Evolutionary conservation across 768 basidiomycete species (phyloP).

Genomic region (Tylopilus subfusipes): DNA sequence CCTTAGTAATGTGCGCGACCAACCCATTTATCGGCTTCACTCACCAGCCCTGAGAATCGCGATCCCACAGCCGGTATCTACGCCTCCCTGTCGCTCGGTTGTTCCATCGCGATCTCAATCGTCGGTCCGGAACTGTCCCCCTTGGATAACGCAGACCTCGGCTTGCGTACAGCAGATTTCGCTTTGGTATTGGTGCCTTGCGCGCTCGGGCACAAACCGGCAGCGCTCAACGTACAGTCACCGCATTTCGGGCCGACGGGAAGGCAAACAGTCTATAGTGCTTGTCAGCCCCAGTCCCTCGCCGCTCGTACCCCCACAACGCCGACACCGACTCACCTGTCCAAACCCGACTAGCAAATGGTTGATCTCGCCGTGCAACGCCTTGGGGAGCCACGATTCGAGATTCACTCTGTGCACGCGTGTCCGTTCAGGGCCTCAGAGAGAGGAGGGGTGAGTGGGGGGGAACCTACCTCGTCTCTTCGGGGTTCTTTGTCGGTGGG

Average conservation of each 20-base stretch:
- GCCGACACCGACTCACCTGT: slow-evolving; percentile 57
- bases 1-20: background rate
- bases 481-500: slow-evolving; percentile 77
- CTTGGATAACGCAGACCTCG: background rate
- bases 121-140: slow-evolving; percentile 30
- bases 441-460: background rate
- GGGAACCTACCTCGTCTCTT: slow-evolving; percentile 71
- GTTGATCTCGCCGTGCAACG: slow-evolving; percentile 73
- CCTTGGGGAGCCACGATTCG: slow-evolving; percentile 79
- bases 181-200: slow-evolving; percentile 25
- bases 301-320: background rate
- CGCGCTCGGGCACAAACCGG: slow-evolving; percentile 67
- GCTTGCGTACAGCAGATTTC: slow-evolving; percentile 10
- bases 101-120: slow-evolving; percentile 35
- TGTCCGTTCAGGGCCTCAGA: background rate
- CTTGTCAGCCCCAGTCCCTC: background rate
- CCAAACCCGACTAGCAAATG: slow-evolving; percentile 82
- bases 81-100: background rate
- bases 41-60: background rate
- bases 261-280: slow-evolving; percentile 56
- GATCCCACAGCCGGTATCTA: background rate
- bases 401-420: slow-evolving; percentile 54
- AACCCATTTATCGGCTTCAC: background rate
- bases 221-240: slow-evolving; percentile 52
- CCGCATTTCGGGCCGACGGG: slow-evolving; percentile 66